phyloP scores from a whole-genome alignment of 352 stramenopile genomes.

The Phytophthora ohioensis region DNA sequence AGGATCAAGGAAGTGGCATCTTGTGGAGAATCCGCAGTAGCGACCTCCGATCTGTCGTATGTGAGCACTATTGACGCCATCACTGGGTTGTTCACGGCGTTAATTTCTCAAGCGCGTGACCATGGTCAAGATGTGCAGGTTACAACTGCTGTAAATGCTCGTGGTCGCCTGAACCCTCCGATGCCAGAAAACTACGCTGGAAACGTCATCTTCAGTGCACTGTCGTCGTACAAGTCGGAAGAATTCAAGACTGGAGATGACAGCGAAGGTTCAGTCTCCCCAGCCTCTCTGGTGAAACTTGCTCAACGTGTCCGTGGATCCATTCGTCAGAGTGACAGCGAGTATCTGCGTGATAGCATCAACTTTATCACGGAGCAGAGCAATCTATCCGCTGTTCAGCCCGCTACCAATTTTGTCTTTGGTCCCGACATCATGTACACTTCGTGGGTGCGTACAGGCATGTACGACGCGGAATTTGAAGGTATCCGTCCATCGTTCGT shows the following conservation, averaged over 20 bases:
- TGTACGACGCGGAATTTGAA: constrained; percentile 68
- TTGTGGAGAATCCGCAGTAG: neutral
- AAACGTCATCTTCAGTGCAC: constrained; percentile 66
- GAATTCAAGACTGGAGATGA: constrained; percentile 38
- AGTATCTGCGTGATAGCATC: constrained; percentile 60
- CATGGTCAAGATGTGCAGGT: constrained; percentile 53
- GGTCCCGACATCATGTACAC: constrained; percentile 64
- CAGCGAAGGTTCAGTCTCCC: constrained; percentile 1
- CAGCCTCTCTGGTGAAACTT: constrained; percentile 21
- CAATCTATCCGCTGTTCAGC: constrained; percentile 40
- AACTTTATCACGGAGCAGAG: constrained; percentile 50
- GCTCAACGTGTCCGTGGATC: constrained; percentile 46
- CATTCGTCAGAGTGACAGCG: constrained; percentile 35
- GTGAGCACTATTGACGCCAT: constrained; percentile 66
- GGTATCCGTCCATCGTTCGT: constrained; percentile 41
- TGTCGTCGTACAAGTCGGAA: constrained; percentile 39
- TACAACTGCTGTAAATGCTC: constrained; percentile 61
- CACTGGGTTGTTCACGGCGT: constrained; percentile 54
- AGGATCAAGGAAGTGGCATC: constrained; percentile 46
- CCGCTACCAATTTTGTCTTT: constrained; percentile 56
- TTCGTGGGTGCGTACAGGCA: constrained; percentile 60
- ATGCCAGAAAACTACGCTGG: constrained; percentile 55
- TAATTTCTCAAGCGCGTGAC: constrained; percentile 58
- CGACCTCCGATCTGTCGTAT: constrained; percentile 32
- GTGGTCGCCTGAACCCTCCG: constrained; percentile 50